These are phyloP conservation scores for Eucalyptus erythrocorys DNA, from an alignment of 345 rosid species.

Conservation along the genomic window DNA sequence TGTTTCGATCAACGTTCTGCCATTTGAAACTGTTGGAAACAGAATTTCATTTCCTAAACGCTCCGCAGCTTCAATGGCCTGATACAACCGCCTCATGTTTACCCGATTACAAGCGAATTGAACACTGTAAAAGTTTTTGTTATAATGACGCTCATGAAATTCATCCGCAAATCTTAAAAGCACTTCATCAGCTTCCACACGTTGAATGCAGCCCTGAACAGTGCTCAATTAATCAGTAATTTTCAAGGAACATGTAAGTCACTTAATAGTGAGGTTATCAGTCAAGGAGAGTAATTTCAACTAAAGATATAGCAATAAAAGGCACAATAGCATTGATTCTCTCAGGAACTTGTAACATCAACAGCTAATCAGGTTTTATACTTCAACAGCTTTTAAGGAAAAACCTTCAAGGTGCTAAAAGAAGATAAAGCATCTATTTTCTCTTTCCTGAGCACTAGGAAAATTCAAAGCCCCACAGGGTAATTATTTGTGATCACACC, in stretches of 20 bases:
- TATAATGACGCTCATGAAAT: conserved; percentile 14
- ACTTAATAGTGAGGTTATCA: not conserved
- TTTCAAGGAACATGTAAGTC: not conserved
- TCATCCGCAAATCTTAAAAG: conserved; percentile 15
- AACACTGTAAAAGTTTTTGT: conserved; percentile 18
- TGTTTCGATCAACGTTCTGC: conserved; percentile 2
- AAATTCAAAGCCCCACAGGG: not conserved
- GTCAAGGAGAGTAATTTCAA: not conserved
- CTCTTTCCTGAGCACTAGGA: not conserved
- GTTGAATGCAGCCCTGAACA: conserved; percentile 36
- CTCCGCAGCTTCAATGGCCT: conserved; percentile 36
- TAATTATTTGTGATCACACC: not conserved
- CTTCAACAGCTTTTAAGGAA: not conserved
- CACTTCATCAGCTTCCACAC: conserved; percentile 54
- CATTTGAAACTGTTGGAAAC: conserved; percentile 23
- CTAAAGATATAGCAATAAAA: not conserved
- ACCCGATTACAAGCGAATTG: conserved; percentile 26
- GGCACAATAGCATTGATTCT: not conserved
- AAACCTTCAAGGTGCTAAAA: not conserved
- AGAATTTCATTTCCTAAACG: conserved; percentile 20
- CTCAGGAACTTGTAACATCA: not conserved
- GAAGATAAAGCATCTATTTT: not conserved
- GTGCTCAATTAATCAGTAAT: not conserved
- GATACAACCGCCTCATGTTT: conserved; percentile 42
- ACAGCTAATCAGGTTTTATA: not conserved